Conservation (phyloP, 2,329 filamentous ascomycete species). For the Nemania bipapillata region DNA sequence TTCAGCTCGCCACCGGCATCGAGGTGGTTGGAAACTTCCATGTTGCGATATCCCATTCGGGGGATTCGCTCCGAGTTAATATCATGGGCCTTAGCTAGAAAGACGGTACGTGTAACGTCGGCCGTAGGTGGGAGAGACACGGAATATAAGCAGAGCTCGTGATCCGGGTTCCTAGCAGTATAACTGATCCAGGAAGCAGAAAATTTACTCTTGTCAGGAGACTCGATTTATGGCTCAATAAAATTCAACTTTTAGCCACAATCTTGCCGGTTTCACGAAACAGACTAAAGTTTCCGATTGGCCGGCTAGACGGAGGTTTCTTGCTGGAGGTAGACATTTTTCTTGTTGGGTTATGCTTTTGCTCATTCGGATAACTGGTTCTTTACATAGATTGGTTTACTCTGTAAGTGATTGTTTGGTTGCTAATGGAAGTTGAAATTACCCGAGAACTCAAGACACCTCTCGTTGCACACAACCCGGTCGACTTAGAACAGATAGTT, state of each 20-base stretch:
- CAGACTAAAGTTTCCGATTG: constrained; percentile 13
- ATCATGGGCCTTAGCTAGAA: not conserved
- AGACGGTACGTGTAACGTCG: constrained; percentile 25
- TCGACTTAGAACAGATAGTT: not conserved
- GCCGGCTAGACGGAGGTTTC: not conserved
- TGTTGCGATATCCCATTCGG: constrained; percentile 33
- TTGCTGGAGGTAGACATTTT: not conserved
- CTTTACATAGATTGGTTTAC: not conserved
- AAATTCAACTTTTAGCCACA: not conserved
- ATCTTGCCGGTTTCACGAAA: not conserved
- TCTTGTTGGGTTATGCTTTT: not conserved
- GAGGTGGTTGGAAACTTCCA: constrained; percentile 37
- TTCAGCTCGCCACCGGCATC: constrained; percentile 27
- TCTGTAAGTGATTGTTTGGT: not conserved
- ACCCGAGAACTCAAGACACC: not conserved
- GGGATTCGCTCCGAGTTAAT: constrained; percentile 11
- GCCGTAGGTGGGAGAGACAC: constrained; percentile 18
- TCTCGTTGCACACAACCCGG: not conserved
- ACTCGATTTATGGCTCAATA: constrained; percentile 14
- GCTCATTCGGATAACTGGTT: not conserved
- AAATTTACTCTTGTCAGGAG: not conserved
- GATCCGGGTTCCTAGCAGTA: not conserved
- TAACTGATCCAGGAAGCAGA: not conserved
- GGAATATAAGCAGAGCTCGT: not conserved
- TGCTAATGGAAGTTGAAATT: not conserved